Base-by-base conservation (phyloP, 1,284 basidiomycete genomes). In the Mrakiaceae sp. region DNA sequence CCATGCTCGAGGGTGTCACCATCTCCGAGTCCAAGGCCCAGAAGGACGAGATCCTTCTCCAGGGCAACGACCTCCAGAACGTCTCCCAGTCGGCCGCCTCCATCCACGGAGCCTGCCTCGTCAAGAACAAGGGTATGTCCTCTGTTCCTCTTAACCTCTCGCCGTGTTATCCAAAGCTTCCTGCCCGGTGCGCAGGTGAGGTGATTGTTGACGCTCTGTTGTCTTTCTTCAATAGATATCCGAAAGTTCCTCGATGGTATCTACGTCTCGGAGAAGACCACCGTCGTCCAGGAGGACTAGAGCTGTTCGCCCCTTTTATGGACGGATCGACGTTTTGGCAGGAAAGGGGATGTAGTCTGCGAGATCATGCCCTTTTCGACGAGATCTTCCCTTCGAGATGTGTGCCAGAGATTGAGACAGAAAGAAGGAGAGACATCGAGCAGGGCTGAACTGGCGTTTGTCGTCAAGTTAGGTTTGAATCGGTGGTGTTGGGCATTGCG, bases 51-150 rank as follows among this genome's bases (percentile, higher is more conserved):
- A 81, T 96, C 70, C 87, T 93, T 72, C 79, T 96, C 56, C 85
- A 90, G 79, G 94, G 93, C 66, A 93, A 94, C 77, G 96, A 98
- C 78, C 83, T 98, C 69, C 87, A 96, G 77, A 89, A 87, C 72
- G 93, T 98, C 66, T 96, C 93, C 52, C 93, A 96, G 79, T 95
- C 92, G 69, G 93, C 94, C 67, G 94, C 93, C 60, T 90, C 90
- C 56, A 96, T 97, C 77, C 94, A 96, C 77, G 92, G 92, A 72
- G 82, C 87, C 69, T 94, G 90, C 81, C 84, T 87, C 70, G 93
- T 98, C 74, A 88, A 90, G 78, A 92, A 96, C 86, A 97, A 97
- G 83, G 93, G 98, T 77, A 78, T 78, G 74, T 76, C 63, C 74
- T 48, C 60, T 68, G 60, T 53, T 50, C 51, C 27, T 27, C 40